These are phyloP conservation scores for Rhizophora mangle DNA, from an alignment of 345 rosid species.

Conservation along the genomic window DNA sequence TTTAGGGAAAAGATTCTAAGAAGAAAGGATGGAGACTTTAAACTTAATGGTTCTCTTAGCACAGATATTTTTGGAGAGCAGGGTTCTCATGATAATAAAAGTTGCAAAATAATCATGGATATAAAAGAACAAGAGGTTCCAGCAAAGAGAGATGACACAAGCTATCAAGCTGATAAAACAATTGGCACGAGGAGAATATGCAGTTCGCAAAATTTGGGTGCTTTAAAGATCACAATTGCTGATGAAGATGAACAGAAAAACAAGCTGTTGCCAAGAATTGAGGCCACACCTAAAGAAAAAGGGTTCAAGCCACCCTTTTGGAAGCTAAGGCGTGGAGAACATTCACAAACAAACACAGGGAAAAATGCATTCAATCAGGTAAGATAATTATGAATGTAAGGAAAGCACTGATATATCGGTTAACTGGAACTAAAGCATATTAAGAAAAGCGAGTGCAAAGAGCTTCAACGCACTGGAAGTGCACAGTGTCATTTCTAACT, in stretches of 20 bases:
- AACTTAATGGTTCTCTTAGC: constrained; percentile 27
- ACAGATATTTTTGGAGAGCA: constrained; percentile 28
- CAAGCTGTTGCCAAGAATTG: constrained; percentile 27
- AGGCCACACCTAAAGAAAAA: constrained; percentile 72
- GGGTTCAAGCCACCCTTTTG: constrained; percentile 47
- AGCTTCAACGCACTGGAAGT: neutral
- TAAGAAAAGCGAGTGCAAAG: neutral
- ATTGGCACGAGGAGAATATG: constrained; percentile 51
- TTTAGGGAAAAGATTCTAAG: constrained; percentile 23
- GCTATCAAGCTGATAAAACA: constrained; percentile 35
- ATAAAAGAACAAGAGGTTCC: constrained; percentile 38
- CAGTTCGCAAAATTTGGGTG: constrained; percentile 52
- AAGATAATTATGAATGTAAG: neutral
- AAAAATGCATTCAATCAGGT: constrained; percentile 51
- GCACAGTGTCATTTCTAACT: no score
- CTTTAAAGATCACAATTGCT: constrained; percentile 54
- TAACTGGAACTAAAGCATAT: neutral
- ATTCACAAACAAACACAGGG: constrained; percentile 28
- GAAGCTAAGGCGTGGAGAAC: constrained; percentile 51
- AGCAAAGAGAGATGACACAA: constrained; percentile 30
- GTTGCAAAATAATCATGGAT: constrained; percentile 34
- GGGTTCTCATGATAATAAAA: constrained; percentile 31
- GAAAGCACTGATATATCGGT: neutral
- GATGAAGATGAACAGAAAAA: constrained; percentile 35
- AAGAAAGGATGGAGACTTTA: constrained; percentile 30